Base-by-base conservation (phyloP, 768 basidiomycete genomes). In the Grammothele lineata region DNA sequence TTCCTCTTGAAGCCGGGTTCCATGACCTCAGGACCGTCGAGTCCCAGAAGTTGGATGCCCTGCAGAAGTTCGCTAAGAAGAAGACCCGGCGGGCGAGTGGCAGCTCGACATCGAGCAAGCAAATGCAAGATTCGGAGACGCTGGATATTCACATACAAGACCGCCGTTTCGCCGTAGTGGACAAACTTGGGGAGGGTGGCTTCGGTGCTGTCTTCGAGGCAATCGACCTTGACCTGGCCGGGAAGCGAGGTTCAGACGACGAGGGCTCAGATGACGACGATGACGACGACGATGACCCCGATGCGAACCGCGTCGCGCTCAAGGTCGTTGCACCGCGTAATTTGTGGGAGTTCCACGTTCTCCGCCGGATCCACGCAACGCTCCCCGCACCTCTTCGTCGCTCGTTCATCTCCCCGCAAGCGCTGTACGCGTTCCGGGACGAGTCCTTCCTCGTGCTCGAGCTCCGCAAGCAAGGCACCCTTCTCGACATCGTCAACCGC, bases 161-260 rank as follows among this genome's bases (percentile, higher is more conserved):
- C 3, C 77, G 76, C 48, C 70, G 70, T 43, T 92, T 87, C 59
- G 77, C 76, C 43, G 80, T 97, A 4, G 69, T 74, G 3, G 87
- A 87, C 51, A 99, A 98, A 64, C 74, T 99, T 19, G 96, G 96
- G 15, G 96, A 99, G 68, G 96, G 96, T 5, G 92, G 94, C 0
- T 99, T 95, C 57, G 96, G 95, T 2, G 79, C 86, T 3, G 96
- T 99, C n/a, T 99, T 95, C 72, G 79, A 85, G 51, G 90, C 88
- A 3, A 75, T 77, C 45, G 76, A 83, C 60, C 43, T 72, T 59
- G 47, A 48, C 33, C 43, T 22, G 56, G 55, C 17, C 66, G 76
- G 10, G 73, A 79, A 6, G 67, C 69, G 23, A 17, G 62, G 67
- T 43, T 63, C 66, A 0, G 72, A 72, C 5, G 75, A 75, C 3